phyloP scores from a whole-genome alignment of 1,139 yeast genomes.

The Casaregolazyma suthepensis region DNA sequence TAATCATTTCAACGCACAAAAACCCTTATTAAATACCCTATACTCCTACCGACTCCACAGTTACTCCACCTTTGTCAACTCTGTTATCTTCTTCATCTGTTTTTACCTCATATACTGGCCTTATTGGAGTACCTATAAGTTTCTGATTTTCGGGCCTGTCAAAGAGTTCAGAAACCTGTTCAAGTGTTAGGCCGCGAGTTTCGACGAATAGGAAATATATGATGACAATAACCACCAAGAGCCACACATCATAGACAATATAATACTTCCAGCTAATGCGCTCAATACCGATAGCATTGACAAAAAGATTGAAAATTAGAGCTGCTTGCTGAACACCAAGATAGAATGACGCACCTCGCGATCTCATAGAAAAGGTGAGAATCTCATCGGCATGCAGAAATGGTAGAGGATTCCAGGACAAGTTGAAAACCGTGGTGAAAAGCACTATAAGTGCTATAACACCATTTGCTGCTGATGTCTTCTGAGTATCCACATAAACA shows the following conservation, averaged over 20 bases:
- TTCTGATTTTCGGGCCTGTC: conserved; percentile 7
- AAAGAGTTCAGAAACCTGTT: conserved; percentile 51
- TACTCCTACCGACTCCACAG: background rate
- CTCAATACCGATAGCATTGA: conserved; percentile 34
- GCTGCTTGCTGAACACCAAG: conserved; percentile 27
- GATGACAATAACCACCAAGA: conserved; percentile 28
- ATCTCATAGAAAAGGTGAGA: conserved; percentile 32
- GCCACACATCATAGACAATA: conserved; percentile 29
- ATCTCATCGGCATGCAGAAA: conserved; percentile 31
- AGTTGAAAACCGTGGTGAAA: background rate
- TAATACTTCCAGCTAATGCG: conserved; percentile 6
- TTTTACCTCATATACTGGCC: background rate
- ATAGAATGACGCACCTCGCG: conserved; percentile 24
- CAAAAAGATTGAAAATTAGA: conserved; percentile 39
- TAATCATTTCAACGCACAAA: background rate
- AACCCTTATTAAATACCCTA: background rate
- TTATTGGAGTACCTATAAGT: background rate
- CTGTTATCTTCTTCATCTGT: background rate
- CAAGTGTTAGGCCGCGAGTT: conserved; percentile 81
- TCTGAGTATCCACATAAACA: background rate
- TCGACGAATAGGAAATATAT: conserved; percentile 88
- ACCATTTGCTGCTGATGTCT: background rate
- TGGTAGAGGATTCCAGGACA: conserved; percentile 9
- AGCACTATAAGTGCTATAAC: background rate
- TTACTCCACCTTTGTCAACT: background rate